Conservation (phyloP, 2,329 filamentous ascomycete species). For the Botrytis porri region DNA sequence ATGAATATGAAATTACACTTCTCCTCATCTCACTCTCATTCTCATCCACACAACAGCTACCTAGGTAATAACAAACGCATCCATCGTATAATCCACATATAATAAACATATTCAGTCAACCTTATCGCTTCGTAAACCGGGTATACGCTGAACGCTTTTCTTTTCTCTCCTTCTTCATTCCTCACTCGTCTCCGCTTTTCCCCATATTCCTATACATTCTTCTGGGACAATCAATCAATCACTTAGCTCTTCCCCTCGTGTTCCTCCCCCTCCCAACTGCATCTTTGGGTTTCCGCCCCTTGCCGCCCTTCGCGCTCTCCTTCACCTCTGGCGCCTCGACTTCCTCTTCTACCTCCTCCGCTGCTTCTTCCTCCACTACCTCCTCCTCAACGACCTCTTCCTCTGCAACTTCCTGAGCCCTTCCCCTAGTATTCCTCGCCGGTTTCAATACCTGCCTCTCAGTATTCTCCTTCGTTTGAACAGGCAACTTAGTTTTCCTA, state of each 20-base stretch:
- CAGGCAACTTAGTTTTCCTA: background rate
- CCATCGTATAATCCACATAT: background rate
- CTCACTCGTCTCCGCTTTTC: background rate
- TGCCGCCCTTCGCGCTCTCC: background rate
- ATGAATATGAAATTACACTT: background rate
- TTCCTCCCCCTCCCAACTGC: background rate
- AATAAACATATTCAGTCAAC: background rate
- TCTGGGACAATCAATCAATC: background rate
- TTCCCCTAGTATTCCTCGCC: background rate
- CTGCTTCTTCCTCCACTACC: background rate
- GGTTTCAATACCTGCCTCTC: background rate
- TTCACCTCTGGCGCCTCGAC: background rate
- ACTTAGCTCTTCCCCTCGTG: slow-evolving; percentile 8
- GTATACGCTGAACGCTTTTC: background rate
- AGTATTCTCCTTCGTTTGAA: background rate
- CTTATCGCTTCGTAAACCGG: background rate
- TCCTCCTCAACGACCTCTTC: background rate
- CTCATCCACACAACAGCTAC: background rate
- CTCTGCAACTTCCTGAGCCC: background rate
- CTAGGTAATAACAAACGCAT: background rate
- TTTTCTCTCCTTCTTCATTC: background rate
- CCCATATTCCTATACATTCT: background rate
- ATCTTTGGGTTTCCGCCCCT: background rate
- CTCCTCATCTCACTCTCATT: background rate
- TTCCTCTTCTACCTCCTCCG: background rate